These are phyloP conservation scores for Dacryopinax spathularia DNA, from an alignment of 768 basidiomycete species.

Conservation along the genomic window DNA sequence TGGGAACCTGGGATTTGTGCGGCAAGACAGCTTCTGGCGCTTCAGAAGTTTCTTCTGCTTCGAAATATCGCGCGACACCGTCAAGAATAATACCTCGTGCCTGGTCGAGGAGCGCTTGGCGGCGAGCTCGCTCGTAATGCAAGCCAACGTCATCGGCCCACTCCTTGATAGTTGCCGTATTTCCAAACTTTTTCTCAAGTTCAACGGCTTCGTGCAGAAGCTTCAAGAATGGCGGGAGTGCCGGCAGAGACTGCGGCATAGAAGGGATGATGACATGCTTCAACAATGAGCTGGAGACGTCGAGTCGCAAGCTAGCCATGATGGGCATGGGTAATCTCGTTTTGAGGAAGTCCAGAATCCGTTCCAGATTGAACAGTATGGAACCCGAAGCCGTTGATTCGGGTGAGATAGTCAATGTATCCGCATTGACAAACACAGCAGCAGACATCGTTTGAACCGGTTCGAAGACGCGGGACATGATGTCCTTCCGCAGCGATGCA, in stretches of 20 bases:
- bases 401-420: constrained; percentile 21
- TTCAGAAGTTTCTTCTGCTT: constrained; percentile 10
- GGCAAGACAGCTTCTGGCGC: constrained; percentile 13
- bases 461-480: constrained; percentile 17
- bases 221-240: constrained; percentile 47
- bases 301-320: constrained; percentile 43
- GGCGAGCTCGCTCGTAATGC: constrained; percentile 68
- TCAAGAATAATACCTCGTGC: constrained; percentile 40
- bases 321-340: constrained; percentile 35
- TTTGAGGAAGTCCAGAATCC: constrained; percentile 48
- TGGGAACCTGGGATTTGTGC: too few relatives aligned
- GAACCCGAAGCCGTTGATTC: constrained; percentile 36
- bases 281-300: constrained; percentile 46
- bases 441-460: constrained; percentile 10
- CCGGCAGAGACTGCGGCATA: constrained; percentile 50
- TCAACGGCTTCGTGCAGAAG: constrained; percentile 42
- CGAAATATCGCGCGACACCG: constrained; percentile 20
- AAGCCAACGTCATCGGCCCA: constrained; percentile 56
- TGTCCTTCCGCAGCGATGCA: constrained; percentile 11
- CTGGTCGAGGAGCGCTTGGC: constrained; percentile 49
- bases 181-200: constrained; percentile 44
- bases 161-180: constrained; percentile 41
- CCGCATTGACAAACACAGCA: constrained; percentile 8
- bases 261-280: constrained; percentile 50
- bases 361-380: constrained; percentile 41